Evolutionary conservation across 1,284 basidiomycete species (phyloP).

Genomic region (Coniferiporia sulphurascens): DNA sequence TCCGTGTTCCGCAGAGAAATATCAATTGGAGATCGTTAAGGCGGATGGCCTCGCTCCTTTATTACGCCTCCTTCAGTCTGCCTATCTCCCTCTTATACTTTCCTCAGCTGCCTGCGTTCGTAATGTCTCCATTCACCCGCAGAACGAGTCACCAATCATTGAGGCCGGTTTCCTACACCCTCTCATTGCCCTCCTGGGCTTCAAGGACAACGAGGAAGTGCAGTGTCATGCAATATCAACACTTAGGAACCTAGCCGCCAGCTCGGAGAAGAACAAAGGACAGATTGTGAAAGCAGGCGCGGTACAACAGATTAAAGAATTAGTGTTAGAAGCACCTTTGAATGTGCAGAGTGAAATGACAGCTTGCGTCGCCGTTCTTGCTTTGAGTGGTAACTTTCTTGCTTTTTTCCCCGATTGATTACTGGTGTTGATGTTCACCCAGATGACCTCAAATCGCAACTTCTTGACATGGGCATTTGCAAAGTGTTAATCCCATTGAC

Average conservation of each 20-base stretch:
- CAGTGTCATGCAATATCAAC: conserved; percentile 99
- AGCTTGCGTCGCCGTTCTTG: conserved; percentile 93
- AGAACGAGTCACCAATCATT: conserved; percentile 99
- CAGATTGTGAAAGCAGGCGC: conserved; percentile 98
- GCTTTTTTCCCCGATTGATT: conserved; percentile 1
- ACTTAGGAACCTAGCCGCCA: conserved; percentile 93
- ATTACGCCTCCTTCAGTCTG: conserved; percentile 92
- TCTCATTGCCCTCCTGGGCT: conserved; percentile 92
- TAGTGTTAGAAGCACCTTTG: conserved; percentile 92
- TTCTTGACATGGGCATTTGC: conserved; percentile 98
- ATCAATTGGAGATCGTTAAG: conserved; percentile 98
- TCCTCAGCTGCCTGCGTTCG: conserved; percentile 98
- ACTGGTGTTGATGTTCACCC: background rate
- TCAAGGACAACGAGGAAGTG: conserved; percentile 99
- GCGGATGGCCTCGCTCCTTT: conserved; percentile 91
- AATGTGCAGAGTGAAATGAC: conserved; percentile 99
- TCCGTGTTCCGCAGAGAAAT: conserved; percentile 69
- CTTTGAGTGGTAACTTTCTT: conserved; percentile 73
- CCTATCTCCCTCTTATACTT: conserved; percentile 97
- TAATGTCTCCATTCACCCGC: conserved; percentile 98
- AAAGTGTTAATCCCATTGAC: conserved; percentile 97
- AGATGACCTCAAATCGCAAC: conserved; percentile 94
- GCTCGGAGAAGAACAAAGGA: conserved; percentile 97
- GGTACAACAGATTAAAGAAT: conserved; percentile 96
- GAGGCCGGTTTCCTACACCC: conserved; percentile 97